Evolutionary conservation across 345 rosid genomes (phyloP).

Genomic region (Moricandia arvensis): DNA sequence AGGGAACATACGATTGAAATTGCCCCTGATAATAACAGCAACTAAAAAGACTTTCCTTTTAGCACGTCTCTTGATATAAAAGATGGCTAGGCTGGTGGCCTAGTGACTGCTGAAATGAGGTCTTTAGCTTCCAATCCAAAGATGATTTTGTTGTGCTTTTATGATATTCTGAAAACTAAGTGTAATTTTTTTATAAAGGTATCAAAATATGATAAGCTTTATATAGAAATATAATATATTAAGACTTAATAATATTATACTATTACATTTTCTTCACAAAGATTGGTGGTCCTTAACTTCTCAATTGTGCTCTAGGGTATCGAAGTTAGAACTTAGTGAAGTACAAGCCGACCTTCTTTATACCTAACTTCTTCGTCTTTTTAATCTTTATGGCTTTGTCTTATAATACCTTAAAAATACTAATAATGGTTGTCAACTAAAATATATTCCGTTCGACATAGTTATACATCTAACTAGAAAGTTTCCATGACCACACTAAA

Average conservation of each 20-base stretch:
- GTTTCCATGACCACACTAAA: not conserved
- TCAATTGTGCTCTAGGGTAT: not conserved
- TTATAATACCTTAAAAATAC: not conserved
- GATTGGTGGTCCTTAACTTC: not conserved
- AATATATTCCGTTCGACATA: not conserved
- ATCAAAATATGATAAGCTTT: not conserved
- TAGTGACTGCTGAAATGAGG: too few species aligned
- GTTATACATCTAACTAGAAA: not conserved
- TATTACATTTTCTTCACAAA: not conserved
- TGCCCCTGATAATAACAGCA: too few species aligned
- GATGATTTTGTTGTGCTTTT: too few species aligned
- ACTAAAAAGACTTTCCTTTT: too few species aligned
- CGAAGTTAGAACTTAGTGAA: not conserved
- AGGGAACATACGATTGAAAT: too few species aligned
- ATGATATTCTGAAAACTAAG: not conserved
- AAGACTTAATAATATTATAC: not conserved
- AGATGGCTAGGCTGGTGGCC: too few species aligned
- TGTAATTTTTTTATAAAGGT: not conserved
- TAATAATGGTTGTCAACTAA: not conserved
- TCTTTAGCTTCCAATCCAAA: too few species aligned
- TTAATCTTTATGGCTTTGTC: not conserved
- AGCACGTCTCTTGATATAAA: too few species aligned
- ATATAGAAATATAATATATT: not conserved
- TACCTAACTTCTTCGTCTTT: not conserved
- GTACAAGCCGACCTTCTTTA: slow-evolving; percentile 28